phyloP scores from a whole-genome alignment of 1,284 basidiomycete genomes.

The Trametes versicolor region DNA sequence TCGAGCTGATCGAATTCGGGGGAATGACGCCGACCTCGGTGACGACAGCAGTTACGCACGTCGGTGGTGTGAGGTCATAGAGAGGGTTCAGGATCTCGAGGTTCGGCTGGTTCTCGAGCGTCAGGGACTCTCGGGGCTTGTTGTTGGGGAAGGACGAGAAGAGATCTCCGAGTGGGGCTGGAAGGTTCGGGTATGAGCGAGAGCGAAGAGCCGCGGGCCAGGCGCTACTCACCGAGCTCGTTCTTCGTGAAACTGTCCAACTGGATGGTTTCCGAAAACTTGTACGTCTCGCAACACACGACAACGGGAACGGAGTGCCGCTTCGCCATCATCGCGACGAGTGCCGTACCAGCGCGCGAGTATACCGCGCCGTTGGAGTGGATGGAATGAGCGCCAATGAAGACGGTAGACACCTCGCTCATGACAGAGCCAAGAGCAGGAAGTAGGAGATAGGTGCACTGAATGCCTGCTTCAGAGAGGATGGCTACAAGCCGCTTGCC shows the following conservation, averaged over 20 bases:
- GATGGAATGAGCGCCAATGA: constrained; percentile 94
- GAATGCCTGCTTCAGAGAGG: constrained; percentile 79
- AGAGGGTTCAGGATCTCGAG: constrained; percentile 85
- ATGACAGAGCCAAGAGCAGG: constrained; percentile 90
- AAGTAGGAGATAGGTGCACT: constrained; percentile 92
- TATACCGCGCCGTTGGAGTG: constrained; percentile 96
- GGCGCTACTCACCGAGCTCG: constrained; percentile 77
- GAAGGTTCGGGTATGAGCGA: constrained; percentile 3
- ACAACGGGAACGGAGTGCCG: constrained; percentile 92
- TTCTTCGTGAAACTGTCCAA: constrained; percentile 97
- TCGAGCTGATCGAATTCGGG: constrained; percentile 84
- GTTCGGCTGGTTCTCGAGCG: constrained; percentile 51
- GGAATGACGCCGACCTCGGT: constrained; percentile 95
- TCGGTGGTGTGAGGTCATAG: constrained; percentile 92
- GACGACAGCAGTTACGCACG: constrained; percentile 93
- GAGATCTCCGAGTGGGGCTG: constrained; percentile 49
- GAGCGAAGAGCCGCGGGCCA: neutral
- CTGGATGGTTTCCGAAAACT: constrained; percentile 94
- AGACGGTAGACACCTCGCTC: constrained; percentile 81
- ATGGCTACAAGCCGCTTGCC: constrained; percentile 84
- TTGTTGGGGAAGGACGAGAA: constrained; percentile 49
- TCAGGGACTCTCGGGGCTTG: constrained; percentile 51
- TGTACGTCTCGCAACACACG: constrained; percentile 98
- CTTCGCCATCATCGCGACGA: constrained; percentile 97
- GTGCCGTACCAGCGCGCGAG: constrained; percentile 93